Evolutionary conservation across 768 basidiomycete species (phyloP).

Genomic region (Dacryopinax spathularia): DNA sequence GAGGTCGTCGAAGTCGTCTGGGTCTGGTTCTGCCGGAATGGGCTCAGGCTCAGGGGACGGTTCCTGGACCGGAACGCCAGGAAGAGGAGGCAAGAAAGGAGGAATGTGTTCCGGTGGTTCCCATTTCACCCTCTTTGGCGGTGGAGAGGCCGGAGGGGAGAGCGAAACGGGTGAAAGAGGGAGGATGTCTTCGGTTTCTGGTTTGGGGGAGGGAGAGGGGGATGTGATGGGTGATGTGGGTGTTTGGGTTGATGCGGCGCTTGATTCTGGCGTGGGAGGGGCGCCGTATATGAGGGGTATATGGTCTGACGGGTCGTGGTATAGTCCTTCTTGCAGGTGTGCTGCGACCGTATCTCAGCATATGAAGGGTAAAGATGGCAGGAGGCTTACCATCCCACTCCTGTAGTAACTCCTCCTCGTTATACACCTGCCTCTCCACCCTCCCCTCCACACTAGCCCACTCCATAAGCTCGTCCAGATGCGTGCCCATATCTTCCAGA

Average conservation of each 20-base stretch:
- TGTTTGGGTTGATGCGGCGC: too few relatives aligned
- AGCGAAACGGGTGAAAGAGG: background rate
- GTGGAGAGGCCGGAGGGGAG: background rate
- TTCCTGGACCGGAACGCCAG: background rate
- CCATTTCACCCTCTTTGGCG: background rate
- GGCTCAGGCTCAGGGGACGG: background rate
- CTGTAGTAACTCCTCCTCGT: background rate
- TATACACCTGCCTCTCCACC: slow-evolving; percentile 34
- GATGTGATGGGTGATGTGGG: background rate
- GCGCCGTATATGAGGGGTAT: background rate
- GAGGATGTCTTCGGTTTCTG: background rate
- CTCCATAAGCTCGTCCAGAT: slow-evolving; percentile 43
- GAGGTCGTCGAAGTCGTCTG: background rate
- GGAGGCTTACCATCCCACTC: background rate
- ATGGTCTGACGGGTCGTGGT: background rate
- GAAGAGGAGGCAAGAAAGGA: background rate
- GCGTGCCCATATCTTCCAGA: slow-evolving; percentile 61
- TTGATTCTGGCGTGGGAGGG: background rate
- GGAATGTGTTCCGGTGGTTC: background rate
- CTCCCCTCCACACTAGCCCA: slow-evolving; percentile 44
- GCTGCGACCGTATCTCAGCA: background rate
- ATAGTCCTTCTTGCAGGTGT: background rate
- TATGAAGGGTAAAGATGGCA: background rate
- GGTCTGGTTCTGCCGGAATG: background rate
- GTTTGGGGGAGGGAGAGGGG: background rate